Evolutionary conservation across 768 basidiomycete genomes (phyloP).

Genomic region (Pleurotus cornucopiae): DNA sequence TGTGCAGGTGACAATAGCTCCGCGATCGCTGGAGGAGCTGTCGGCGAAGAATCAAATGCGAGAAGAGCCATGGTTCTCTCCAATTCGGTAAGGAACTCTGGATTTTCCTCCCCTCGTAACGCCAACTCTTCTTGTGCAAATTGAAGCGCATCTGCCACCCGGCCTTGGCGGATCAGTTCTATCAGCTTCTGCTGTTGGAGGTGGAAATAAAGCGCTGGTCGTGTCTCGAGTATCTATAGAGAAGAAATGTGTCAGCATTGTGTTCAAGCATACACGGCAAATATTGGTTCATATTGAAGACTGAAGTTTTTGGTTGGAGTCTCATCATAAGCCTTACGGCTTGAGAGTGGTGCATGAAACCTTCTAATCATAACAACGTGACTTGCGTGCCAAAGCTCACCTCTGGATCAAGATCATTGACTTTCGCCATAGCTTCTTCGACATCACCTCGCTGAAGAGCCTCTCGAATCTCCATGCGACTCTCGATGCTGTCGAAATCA

Average conservation of each 20-base stretch:
- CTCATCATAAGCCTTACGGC: slow-evolving; percentile 80
- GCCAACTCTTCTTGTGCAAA: slow-evolving; percentile 96
- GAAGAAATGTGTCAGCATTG: slow-evolving; percentile 17
- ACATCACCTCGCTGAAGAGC: slow-evolving; percentile 93
- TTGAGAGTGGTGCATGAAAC: slow-evolving; percentile 99
- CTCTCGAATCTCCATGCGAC: slow-evolving; percentile 90
- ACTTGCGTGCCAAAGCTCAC: slow-evolving; percentile 44
- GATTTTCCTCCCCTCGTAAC: slow-evolving; percentile 91
- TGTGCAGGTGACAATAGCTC: slow-evolving; percentile 84
- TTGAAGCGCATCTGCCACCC: slow-evolving; percentile 71
- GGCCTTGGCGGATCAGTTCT: slow-evolving; percentile 85
- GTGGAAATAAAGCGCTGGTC: slow-evolving; percentile 90
- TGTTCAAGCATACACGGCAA: slow-evolving; percentile 9
- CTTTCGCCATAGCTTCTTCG: slow-evolving; percentile 90
- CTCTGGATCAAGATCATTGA: slow-evolving; percentile 96
- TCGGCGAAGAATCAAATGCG: slow-evolving; percentile 66
- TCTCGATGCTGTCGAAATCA: slow-evolving; percentile 90
- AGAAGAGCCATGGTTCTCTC: slow-evolving; percentile 95
- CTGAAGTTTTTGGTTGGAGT: slow-evolving; percentile 78
- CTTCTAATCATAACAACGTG: slow-evolving; percentile 70
- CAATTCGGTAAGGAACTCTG: slow-evolving; percentile 86
- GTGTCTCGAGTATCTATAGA: slow-evolving; percentile 89
- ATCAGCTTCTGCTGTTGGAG: slow-evolving; percentile 95
- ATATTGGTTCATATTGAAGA: slow-evolving; percentile 84
- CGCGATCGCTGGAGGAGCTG: slow-evolving; percentile 62